phyloP scores from a whole-genome alignment of 495 filamentous ascomycete genomes.

The Bacidia gigantensis region DNA sequence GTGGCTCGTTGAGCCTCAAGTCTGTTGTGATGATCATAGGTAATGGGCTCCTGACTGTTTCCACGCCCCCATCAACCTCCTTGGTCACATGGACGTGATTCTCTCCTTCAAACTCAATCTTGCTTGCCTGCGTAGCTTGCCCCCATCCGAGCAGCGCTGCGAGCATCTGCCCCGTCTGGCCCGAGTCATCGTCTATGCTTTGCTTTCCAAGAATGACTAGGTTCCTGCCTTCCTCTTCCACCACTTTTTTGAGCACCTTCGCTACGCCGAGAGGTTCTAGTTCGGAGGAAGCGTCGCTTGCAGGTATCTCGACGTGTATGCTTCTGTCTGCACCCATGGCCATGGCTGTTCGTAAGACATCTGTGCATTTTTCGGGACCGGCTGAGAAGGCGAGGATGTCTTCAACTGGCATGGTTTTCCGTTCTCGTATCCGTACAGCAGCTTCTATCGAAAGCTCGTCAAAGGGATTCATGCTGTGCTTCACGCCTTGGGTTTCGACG shows the following conservation, averaged over 20 bases:
- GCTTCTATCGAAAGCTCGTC: constrained; percentile 97
- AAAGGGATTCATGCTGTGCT: constrained; percentile 98
- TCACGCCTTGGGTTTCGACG: constrained; percentile 81
- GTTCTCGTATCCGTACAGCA: constrained; percentile 82
- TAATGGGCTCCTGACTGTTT: constrained; percentile 71
- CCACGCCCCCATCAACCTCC: constrained; percentile 91
- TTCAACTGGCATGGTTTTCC: constrained; percentile 49
- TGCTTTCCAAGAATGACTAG: constrained; percentile 92
- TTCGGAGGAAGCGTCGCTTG: constrained; percentile 28
- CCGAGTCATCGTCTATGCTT: constrained; percentile 91
- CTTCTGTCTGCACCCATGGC: constrained; percentile 93
- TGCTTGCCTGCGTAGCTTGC: constrained; percentile 84
- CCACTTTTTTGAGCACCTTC: constrained; percentile 69
- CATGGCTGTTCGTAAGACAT: constrained; percentile 89
- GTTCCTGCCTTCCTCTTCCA: constrained; percentile 70
- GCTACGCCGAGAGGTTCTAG: constrained; percentile 87
- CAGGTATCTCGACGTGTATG: constrained; percentile 67
- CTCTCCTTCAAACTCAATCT: constrained; percentile 56
- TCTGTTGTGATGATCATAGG: constrained; percentile 92
- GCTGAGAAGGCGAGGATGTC: constrained; percentile 85
- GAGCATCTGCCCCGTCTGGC: constrained; percentile 96
- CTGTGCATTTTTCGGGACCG: constrained; percentile 72
- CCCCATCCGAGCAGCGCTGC: constrained; percentile 84
- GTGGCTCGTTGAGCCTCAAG: constrained; percentile 83
- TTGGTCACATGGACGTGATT: constrained; percentile 56